Evolutionary conservation across 192 early-diverging fungal species (phyloP), one percentile per base, ranked within the genome.

Genomic region (Phlyctochytrium arcticum): DNA sequence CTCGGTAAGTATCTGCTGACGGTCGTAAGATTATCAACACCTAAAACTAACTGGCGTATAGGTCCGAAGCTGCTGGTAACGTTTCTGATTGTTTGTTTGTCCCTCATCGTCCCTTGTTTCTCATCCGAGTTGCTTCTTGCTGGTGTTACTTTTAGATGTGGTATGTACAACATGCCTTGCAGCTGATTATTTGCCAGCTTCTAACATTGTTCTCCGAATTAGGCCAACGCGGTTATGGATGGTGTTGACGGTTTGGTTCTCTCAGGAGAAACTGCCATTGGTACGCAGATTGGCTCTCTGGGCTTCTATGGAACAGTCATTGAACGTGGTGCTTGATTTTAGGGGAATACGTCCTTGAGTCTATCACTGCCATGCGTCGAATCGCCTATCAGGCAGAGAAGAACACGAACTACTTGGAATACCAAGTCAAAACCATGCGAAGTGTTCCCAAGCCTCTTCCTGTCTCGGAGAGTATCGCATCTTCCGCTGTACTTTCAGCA

Each of bases 201-300:
- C n/a, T n/a, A n/a, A 50, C 54, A 51, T 15, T 58, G 12, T 9
- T 4, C n/a, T n/a, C 51, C 48, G 29, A 30, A 48, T 36, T 17
- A 68, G 48, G 76, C 80, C 31, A 85, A 85, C 66, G 80, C 83
- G 26, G 83, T 85, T 21, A 80, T 83, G 74, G 83, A 85, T 48
- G 83, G 83, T 19, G 80, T 73, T 42, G 83, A 85, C 57, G 83
- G 83, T 3, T 60, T 85, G 27, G 78, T 85, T 32, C 75, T 85
- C 19, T 81, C 78, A 39, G 79, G 74, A 35, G 83, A 85, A 62
- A 85, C 83, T 3, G 83, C 83, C 29, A 57, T 85, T 46, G 83
- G 83, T 57, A n/a, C n/a, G n/a, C n/a, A 65, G 60, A 56, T n/a
- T 42, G 39, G 39, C 54, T 27, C 31, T 8, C 10, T 57, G 9